Base-by-base conservation (phyloP, 345 rosid genomes). In the Luvunga scandens region DNA sequence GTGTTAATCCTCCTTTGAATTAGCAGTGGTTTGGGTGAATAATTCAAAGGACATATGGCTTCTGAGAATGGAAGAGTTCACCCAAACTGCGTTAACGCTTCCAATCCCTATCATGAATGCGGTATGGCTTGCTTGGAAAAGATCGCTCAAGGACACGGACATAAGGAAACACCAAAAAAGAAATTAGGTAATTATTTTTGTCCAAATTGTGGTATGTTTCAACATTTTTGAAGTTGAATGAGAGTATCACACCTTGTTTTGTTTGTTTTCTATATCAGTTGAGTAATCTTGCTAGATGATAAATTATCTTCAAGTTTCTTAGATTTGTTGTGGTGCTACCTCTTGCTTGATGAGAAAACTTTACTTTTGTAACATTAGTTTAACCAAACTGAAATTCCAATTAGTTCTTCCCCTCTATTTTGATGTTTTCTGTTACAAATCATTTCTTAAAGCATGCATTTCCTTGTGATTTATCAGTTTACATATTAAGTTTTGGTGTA, bases 91-190 rank as follows among this genome's bases (percentile, higher is more conserved):
- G 71, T 73, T 36, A 86, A 90, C 50, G 90, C 89, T 65, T 71
- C 90, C 25, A 91, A 89, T 81, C 93, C 93, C 63, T 89, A 86
- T 81, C 92, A 91, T 72, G 88, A 88, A 79, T 90, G 92, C 38
- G 86, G 82, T 45, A 88, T 84, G 59, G 81, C 83, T 78, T 91
- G 95, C 86, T 84, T 85, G 69, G 78, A 77, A 55, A 88, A 68
- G 87, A 80, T 88, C 71, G 86, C 85, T 4, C 82, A 86, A 77
- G 81, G 87, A 14, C 82, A 70, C 63, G 78, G 81, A 38, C 59
- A 45, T 18, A 72, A 71, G 36, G 62, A 69, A 30, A 61, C 5
- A 22, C 57, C 71, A 45, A 87, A 83, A 16, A 63, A 75, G 79
- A 67, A 56, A 16, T 67, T 78, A 9, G 91, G 91, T 88, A 77